Base-by-base conservation (phyloP, 2,329 filamentous ascomycete species). In the Paradendryphiella salina region DNA sequence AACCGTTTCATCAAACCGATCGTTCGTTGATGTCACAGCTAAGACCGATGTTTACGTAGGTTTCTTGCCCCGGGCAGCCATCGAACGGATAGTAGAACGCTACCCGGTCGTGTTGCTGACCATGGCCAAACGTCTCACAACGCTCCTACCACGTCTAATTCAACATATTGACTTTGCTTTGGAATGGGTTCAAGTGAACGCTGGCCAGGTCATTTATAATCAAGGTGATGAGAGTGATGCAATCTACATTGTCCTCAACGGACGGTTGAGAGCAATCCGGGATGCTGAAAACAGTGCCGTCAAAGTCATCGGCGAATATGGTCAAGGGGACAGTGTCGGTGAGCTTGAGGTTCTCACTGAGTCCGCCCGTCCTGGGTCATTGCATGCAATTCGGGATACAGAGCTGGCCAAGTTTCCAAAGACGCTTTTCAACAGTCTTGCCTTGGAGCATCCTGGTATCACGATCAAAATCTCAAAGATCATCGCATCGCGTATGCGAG, bases 381-480 rank as follows among this genome's bases (percentile, higher is more conserved):
- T 99, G 11, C 93, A 97, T 67, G 94, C 94, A 4, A 99, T 99
- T 62, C 88, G 94, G 50, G 94, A 97, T 59, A 97, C 94, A 0
- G 94, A 99, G 70, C 77, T 99, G 21, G 93, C 95, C 51, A 97
- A 96, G 65, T 96, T 99, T 53, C 94, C 94, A 0, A 89, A 93
- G 51, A 96, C 90, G 0, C 77, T 99, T 1, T 99, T 99, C 79
- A 99, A 99, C 78, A 99, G 94, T 67, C 82, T 99, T 45, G 94
- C 94, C 0, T 88, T 96, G 68, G 94, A 99, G 67, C 94, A 99
- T 67, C 94, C 94, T 4, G 95, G 91, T 35, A 99, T 99, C 66
- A 97, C 94, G 0, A 97, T 99, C 72, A 96, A 97, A 73, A 96
- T 99, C 21, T 97, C 94, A 1, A 99, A 97, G 73, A 94, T 99